Evolutionary conservation across 129 eudicot species (phyloP).

Genomic region (Saposhnikovia divaricata): DNA sequence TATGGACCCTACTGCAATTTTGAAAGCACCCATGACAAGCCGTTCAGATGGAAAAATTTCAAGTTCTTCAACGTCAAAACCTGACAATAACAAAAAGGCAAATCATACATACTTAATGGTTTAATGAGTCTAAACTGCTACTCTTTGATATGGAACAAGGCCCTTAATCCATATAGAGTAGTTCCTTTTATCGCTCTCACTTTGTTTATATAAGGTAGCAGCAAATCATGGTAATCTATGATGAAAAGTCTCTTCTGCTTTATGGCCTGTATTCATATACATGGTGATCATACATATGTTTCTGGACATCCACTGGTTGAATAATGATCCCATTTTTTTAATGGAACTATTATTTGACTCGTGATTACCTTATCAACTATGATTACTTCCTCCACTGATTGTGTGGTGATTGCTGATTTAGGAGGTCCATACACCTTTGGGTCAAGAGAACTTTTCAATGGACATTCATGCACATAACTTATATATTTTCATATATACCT

Average conservation of each 20-base stretch:
- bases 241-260: slow-evolving; percentile 51
- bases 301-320: no score
- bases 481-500: not conserved
- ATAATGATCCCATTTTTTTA: not conserved
- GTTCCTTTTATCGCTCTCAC: slow-evolving; percentile 48
- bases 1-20: slow-evolving; percentile 49
- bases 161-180: slow-evolving; percentile 62
- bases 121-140: no score
- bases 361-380: slow-evolving; percentile 42
- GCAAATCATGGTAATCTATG: slow-evolving; percentile 65
- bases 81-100: no score
- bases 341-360: not conserved
- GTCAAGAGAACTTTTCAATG: slow-evolving; percentile 52
- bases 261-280: slow-evolving; percentile 37
- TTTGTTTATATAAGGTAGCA: slow-evolving; percentile 55
- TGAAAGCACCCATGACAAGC: slow-evolving; percentile 72
- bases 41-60: slow-evolving; percentile 48
- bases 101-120: no score
- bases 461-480: slow-evolving; percentile 54
- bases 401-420: slow-evolving; percentile 57
- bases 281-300: no score
- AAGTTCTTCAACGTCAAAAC: no score
- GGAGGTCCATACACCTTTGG: slow-evolving; percentile 55
- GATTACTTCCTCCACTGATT: slow-evolving; percentile 38
- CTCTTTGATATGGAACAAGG: slow-evolving; percentile 23